Evolutionary conservation across 1,139 yeast species (phyloP).

Genomic region (Candida glucosophila): DNA sequence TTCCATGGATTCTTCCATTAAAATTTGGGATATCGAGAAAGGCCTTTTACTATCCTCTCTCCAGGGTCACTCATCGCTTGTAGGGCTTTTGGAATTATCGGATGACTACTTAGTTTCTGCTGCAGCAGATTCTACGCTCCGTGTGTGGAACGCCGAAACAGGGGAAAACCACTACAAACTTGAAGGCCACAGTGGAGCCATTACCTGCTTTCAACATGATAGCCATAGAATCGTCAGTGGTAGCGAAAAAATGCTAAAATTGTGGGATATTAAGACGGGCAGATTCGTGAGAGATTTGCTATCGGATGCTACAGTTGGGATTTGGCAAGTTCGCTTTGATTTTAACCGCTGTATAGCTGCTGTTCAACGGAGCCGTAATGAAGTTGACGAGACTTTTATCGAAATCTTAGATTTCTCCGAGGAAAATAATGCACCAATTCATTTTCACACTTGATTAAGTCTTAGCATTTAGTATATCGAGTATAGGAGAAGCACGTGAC

Average conservation of each 20-base stretch:
- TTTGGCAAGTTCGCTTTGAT: conserved; percentile 93
- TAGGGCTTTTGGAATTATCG: conserved; percentile 75
- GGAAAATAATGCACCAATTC: too few relatives aligned
- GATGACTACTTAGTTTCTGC: conserved; percentile 84
- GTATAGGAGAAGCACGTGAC: too few relatives aligned
- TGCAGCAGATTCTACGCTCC: conserved; percentile 86
- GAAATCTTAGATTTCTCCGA: conserved; percentile 79
- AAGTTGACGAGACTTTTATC: conserved; percentile 48
- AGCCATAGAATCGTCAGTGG: conserved; percentile 83
- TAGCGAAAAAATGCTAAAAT: conserved; percentile 70
- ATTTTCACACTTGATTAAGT: neutral
- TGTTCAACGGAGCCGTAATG: conserved; percentile 51
- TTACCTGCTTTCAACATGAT: conserved; percentile 90
- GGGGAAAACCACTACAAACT: conserved; percentile 64
- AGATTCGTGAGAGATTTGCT: conserved; percentile 66
- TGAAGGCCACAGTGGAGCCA: conserved; percentile 81
- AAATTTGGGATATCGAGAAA: conserved; percentile 79
- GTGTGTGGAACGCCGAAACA: conserved; percentile 86
- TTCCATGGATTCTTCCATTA: conserved; percentile 81
- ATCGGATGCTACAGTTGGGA: conserved; percentile 69
- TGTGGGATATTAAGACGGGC: conserved; percentile 81
- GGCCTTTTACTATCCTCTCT: conserved; percentile 61
- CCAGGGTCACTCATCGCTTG: conserved; percentile 84
- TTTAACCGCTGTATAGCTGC: conserved; percentile 86
- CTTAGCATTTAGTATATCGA: conserved; percentile 13